phyloP scores from a whole-genome alignment of 2,329 filamentous ascomycete species.

The Alternaria brassicicola region DNA sequence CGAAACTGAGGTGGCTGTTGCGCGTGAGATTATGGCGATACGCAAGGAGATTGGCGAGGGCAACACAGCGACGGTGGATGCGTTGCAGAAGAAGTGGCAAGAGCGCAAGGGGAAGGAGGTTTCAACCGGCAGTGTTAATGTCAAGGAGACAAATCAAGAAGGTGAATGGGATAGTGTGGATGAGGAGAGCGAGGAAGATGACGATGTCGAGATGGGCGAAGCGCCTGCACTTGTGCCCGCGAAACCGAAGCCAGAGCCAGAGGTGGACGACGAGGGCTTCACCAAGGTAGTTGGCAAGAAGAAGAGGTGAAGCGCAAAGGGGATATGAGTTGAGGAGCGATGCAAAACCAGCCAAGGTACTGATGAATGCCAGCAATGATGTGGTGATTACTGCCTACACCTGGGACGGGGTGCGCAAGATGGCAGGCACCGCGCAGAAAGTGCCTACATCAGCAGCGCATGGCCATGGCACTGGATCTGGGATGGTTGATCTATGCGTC shows the following conservation, averaged over 20 bases:
- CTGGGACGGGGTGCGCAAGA: not conserved
- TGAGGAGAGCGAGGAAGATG: constrained; percentile 58
- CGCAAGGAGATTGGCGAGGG: constrained; percentile 69
- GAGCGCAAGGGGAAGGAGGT: constrained; percentile 64
- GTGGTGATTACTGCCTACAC: not conserved
- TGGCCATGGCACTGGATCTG: not conserved
- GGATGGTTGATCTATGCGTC: not conserved
- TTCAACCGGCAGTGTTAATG: constrained; percentile 53
- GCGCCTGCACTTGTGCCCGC: constrained; percentile 44
- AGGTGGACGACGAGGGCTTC: constrained; percentile 53
- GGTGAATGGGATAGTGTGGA: constrained; percentile 52
- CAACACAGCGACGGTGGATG: constrained; percentile 68
- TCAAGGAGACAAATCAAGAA: constrained; percentile 64
- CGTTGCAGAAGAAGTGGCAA: constrained; percentile 67
- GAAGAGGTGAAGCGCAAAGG: constrained; percentile 35
- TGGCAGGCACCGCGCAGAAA: not conserved
- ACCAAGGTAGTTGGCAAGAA: constrained; percentile 52
- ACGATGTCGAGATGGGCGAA: constrained; percentile 47
- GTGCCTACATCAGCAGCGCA: not conserved
- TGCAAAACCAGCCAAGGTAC: not conserved
- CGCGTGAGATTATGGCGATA: constrained; percentile 72
- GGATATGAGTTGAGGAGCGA: not conserved
- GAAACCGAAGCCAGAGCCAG: constrained; percentile 43
- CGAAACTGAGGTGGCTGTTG: constrained; percentile 77
- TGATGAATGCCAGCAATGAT: not conserved